Conservation (phyloP, 1,139 yeast genomes). For the Hemisphaericaspora subhashii region DNA sequence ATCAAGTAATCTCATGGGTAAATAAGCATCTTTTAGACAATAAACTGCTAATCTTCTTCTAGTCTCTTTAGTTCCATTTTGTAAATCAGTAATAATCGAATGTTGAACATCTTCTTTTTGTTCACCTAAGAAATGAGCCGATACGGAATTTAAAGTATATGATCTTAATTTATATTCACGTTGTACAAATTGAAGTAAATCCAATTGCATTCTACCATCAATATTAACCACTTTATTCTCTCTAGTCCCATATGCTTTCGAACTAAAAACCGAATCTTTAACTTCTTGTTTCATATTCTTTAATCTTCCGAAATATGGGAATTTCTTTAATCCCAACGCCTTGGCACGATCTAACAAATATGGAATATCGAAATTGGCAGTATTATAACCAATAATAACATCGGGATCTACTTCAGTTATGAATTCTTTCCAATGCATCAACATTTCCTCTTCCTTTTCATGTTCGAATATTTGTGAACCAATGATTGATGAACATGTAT, state of each 20-base stretch:
- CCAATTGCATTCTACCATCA: slow-evolving; percentile 95
- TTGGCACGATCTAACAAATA: slow-evolving; percentile 85
- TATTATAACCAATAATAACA: slow-evolving; percentile 94
- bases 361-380: slow-evolving; percentile 93
- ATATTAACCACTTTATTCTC: slow-evolving; percentile 90
- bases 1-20: slow-evolving; percentile 84
- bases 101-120: slow-evolving; percentile 99
- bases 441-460: slow-evolving; percentile 76
- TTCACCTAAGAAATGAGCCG: slow-evolving; percentile 90
- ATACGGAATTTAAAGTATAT: slow-evolving; percentile 91
- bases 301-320: slow-evolving; percentile 88
- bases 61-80: slow-evolving; percentile 88
- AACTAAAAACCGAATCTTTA: slow-evolving; percentile 80
- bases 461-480: slow-evolving; percentile 88
- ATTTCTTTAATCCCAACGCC: slow-evolving; percentile 63
- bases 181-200: slow-evolving; percentile 87
- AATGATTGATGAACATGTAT: slow-evolving; percentile 88
- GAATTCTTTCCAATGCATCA: slow-evolving; percentile 82
- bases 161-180: slow-evolving; percentile 94
- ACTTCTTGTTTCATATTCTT: slow-evolving; percentile 67
- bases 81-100: slow-evolving; percentile 91
- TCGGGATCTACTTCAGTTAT: slow-evolving; percentile 87
- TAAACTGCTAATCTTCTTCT: slow-evolving; percentile 95
- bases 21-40: slow-evolving; percentile 93
- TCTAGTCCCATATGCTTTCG: slow-evolving; percentile 95